Percentiles rank a stretch among this genome's conserved stretches.
Conservation (phyloP, 176 grass and related monocot genomes). For the Chrysopogon serrulatus region DNA sequence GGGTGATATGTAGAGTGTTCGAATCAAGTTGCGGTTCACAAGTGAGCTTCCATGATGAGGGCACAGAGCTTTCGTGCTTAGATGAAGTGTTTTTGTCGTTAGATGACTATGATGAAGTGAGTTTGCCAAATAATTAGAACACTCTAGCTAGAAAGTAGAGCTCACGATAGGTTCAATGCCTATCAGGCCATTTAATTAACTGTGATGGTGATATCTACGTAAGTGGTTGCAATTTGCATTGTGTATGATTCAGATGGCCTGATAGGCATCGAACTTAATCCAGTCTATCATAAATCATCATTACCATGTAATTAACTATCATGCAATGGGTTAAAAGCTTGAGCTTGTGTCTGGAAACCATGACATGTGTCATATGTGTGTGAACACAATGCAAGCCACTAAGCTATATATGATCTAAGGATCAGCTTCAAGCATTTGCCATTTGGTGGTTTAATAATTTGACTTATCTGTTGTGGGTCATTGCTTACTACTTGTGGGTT, state of each 20-base stretch:
- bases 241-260: conserved; percentile 24
- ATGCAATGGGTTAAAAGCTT: not conserved
- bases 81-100: conserved; percentile 93
- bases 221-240: conserved; percentile 23
- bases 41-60: conserved; percentile 65
- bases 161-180: conserved; percentile 13
- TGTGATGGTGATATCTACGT: conserved; percentile 16
- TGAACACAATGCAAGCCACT: not conserved
- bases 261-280: conserved; percentile 25
- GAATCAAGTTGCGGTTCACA: conserved; percentile 54
- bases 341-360: conserved; percentile 10
- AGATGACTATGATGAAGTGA: conserved; percentile 86
- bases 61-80: conserved; percentile 71
- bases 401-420: not conserved
- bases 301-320: conserved; percentile 24
- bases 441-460: conserved; percentile 30
- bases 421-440: not conserved
- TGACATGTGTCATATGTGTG: not conserved
- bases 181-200: conserved; percentile 28
- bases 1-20: conserved; percentile 73
- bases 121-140: conserved; percentile 61
- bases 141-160: conserved; percentile 12
- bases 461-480: not conserved
- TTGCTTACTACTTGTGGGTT: not conserved
- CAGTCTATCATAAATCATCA: conserved; percentile 24